Evolutionary conservation across 1,139 yeast genomes (phyloP).

Genomic region (Sugiyamaella novakii): DNA sequence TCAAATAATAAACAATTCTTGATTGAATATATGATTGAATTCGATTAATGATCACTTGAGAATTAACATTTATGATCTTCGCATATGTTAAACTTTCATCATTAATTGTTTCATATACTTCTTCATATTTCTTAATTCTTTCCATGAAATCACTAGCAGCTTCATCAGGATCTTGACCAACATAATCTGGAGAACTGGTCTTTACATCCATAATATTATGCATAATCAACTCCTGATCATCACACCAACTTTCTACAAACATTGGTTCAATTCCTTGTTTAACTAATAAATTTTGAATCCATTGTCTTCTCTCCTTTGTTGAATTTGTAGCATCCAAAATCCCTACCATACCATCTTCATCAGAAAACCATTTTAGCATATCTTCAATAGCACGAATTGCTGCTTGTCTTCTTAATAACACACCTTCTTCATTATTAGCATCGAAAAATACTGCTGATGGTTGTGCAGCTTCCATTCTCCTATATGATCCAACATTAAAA

Average conservation of each 20-base stretch:
- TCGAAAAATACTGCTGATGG: conserved; percentile 80
- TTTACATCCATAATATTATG: conserved; percentile 85
- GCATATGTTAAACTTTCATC: conserved; percentile 78
- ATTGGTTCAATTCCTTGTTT: conserved; percentile 78
- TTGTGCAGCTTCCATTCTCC: conserved; percentile 61
- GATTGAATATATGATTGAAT: conserved; percentile 89
- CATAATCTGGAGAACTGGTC: conserved; percentile 84
- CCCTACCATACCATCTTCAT: conserved; percentile 85
- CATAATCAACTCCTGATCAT: conserved; percentile 73
- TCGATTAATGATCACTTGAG: conserved; percentile 83
- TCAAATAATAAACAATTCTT: conserved; percentile 90
- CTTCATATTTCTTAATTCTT: conserved; percentile 73
- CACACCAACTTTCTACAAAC: conserved; percentile 90
- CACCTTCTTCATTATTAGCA: conserved; percentile 63
- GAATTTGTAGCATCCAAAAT: conserved; percentile 88
- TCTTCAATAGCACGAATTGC: conserved; percentile 74
- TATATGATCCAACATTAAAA: conserved; percentile 85
- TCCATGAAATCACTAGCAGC: conserved; percentile 73
- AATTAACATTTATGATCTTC: conserved; percentile 81
- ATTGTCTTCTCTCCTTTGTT: conserved; percentile 67
- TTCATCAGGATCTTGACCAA: conserved; percentile 66
- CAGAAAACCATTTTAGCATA: conserved; percentile 83
- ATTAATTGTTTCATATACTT: conserved; percentile 64
- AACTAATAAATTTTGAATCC: conserved; percentile 64
- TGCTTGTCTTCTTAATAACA: conserved; percentile 65